Conservation (phyloP, 192 early-diverging fungal species). For the Entomortierella parvispora region DNA sequence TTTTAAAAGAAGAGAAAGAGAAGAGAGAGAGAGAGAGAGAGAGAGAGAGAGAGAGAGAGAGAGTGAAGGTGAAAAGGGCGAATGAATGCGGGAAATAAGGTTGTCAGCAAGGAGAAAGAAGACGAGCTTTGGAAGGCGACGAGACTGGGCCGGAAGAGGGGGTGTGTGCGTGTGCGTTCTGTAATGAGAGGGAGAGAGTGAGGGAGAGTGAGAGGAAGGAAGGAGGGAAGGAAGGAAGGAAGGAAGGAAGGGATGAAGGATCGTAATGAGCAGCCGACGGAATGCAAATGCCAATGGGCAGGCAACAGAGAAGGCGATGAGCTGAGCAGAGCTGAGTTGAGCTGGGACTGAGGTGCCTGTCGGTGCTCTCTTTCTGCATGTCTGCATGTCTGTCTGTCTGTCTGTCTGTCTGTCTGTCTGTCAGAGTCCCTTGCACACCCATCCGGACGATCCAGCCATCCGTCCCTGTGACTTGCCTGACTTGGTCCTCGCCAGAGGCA, state of each 20-base stretch:
- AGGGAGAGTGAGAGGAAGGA: neutral
- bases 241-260: neutral
- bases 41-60: neutral
- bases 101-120: neutral
- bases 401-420: neutral
- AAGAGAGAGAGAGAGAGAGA: neutral
- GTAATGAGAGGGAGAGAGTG: neutral
- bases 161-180: neutral
- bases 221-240: neutral
- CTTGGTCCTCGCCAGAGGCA: no score
- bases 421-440: no score
- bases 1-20: neutral
- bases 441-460: no score
- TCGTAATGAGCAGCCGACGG: no score
- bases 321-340: neutral
- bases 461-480: no score
- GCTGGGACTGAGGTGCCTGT: neutral
- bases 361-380: neutral
- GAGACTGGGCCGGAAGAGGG: neutral
- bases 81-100: neutral
- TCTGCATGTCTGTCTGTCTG: no score
- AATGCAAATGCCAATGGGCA: neutral
- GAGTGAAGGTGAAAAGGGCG: conserved; percentile 1
- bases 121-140: neutral
- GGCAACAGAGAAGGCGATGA: neutral